Evolutionary conservation across 2,329 filamentous ascomycete genomes (phyloP).

Genomic region (Orbilia quercus): DNA sequence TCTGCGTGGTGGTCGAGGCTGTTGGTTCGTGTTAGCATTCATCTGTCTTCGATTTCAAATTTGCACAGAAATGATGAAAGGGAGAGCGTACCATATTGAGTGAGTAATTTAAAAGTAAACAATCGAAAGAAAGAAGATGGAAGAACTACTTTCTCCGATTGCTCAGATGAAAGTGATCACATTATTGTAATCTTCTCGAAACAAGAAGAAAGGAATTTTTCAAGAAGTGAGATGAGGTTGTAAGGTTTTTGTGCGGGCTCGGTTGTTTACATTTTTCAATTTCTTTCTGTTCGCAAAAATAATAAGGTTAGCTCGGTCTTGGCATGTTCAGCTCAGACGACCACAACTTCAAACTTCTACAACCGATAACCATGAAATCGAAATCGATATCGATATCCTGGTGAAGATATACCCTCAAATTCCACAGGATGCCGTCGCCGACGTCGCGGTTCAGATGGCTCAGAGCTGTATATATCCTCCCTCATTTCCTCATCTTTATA

Average conservation of each 20-base stretch:
- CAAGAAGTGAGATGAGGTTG: slow-evolving; percentile 34
- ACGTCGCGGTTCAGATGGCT: slow-evolving; percentile 57
- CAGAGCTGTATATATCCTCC: slow-evolving; percentile 54
- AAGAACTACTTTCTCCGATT: slow-evolving; percentile 28
- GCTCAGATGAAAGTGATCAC: slow-evolving; percentile 24
- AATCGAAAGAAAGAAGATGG: slow-evolving; percentile 51
- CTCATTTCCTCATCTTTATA: neutral
- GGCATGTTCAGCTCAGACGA: slow-evolving; percentile 21
- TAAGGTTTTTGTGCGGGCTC: slow-evolving; percentile 32
- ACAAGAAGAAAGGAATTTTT: slow-evolving; percentile 18
- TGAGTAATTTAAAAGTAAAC: slow-evolving; percentile 7
- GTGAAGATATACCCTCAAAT: slow-evolving; percentile 15
- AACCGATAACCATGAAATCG: neutral
- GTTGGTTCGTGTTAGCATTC: neutral
- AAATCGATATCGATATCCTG: no score
- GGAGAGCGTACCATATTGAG: slow-evolving; percentile 39
- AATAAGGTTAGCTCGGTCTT: slow-evolving; percentile 27
- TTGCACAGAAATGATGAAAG: neutral
- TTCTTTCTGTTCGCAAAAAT: neutral
- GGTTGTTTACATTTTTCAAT: slow-evolving; percentile 55
- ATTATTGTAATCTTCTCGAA: slow-evolving; percentile 21
- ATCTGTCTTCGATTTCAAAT: neutral
- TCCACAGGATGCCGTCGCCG: slow-evolving; percentile 56
- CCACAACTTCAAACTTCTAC: slow-evolving; percentile 20
- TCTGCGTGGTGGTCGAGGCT: slow-evolving; percentile 56